These are phyloP conservation scores for Pseudoperonospora humuli DNA, from an alignment of 352 stramenopile genomes.

Conservation along the genomic window DNA sequence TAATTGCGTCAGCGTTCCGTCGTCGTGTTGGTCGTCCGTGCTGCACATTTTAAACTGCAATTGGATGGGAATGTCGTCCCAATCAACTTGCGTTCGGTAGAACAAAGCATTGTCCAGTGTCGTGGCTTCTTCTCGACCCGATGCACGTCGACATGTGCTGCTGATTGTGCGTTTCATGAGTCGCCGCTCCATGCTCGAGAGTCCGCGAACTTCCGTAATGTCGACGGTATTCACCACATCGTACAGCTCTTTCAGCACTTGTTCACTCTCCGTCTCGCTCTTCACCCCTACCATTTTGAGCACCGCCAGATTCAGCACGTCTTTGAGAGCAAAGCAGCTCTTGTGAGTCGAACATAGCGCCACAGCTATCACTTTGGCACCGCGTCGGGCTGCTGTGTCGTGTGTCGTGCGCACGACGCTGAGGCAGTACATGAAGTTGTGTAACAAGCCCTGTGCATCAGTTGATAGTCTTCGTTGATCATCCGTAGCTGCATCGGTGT, in stretches of 20 bases:
- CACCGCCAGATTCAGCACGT: constrained; percentile 67
- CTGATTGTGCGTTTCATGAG: constrained; percentile 73
- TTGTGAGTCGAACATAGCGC: constrained; percentile 78
- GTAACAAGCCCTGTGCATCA: constrained; percentile 30
- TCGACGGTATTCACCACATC: constrained; percentile 68
- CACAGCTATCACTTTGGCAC: constrained; percentile 76
- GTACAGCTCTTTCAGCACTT: constrained; percentile 54
- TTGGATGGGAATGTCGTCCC: constrained; percentile 54
- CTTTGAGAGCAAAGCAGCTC: constrained; percentile 68
- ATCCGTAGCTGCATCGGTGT: background rate
- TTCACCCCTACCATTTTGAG: constrained; percentile 49
- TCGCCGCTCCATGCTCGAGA: constrained; percentile 64
- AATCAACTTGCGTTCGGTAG: constrained; percentile 45
- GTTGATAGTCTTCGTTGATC: too few species aligned
- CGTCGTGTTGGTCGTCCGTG: constrained; percentile 78
- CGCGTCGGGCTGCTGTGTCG: constrained; percentile 58
- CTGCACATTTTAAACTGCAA: constrained; percentile 79
- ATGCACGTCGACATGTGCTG: constrained; percentile 28
- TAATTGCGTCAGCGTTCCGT: constrained; percentile 59
- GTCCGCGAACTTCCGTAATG: constrained; percentile 44
- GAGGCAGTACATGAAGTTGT: constrained; percentile 83
- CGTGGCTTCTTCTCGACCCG: constrained; percentile 34
- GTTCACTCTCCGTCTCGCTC: constrained; percentile 31
- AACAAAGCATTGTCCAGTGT: constrained; percentile 48
- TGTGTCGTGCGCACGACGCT: constrained; percentile 81